Conservation (phyloP, 1,284 basidiomycete genomes). For the Austroboletus olivaceoglutinosus region DNA sequence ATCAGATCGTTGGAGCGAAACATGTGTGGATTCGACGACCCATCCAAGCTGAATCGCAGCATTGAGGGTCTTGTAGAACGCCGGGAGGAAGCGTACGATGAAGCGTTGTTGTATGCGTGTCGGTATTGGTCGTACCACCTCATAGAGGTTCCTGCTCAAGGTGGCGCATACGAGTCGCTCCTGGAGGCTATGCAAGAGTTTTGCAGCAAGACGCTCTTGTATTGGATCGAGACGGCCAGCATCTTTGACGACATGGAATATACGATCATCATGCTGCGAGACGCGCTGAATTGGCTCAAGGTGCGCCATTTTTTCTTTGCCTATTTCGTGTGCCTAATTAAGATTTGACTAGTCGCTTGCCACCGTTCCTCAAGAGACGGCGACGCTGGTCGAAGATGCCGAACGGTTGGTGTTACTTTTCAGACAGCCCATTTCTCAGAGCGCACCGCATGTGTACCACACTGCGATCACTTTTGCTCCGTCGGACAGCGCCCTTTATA, state of each 20-base stretch:
- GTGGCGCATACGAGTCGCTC: constrained; percentile 6
- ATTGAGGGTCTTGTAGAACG: constrained; percentile 11
- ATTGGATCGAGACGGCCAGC: constrained; percentile 25
- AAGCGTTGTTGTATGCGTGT: constrained; percentile 20
- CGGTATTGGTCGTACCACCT: constrained; percentile 23
- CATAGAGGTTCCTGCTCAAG: constrained; percentile 11
- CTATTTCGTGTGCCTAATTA: not conserved
- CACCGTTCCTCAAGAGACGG: constrained; percentile 5
- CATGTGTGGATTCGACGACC: constrained; percentile 17
- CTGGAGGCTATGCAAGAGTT: constrained; percentile 8
- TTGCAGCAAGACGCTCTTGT: constrained; percentile 9
- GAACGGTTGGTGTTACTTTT: constrained; percentile 23
- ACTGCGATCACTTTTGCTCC: constrained; percentile 17
- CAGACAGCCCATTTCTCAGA: constrained; percentile 19
- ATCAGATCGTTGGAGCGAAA: constrained; percentile 11
- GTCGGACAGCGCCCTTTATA: constrained; percentile 4
- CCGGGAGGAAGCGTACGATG: constrained; percentile 3
- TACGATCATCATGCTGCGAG: constrained; percentile 15
- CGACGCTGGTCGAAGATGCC: constrained; percentile 17
- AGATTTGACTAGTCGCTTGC: constrained; percentile 6
- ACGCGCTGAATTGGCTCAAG: constrained; percentile 15
- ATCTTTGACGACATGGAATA: constrained; percentile 17
- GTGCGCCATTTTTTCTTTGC: constrained; percentile 3
- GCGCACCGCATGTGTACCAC: constrained; percentile 23
- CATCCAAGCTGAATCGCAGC: constrained; percentile 16